These are phyloP conservation scores for Zymoseptoria ardabiliae DNA, from an alignment of 2,329 filamentous ascomycete species.

Conservation along the genomic window DNA sequence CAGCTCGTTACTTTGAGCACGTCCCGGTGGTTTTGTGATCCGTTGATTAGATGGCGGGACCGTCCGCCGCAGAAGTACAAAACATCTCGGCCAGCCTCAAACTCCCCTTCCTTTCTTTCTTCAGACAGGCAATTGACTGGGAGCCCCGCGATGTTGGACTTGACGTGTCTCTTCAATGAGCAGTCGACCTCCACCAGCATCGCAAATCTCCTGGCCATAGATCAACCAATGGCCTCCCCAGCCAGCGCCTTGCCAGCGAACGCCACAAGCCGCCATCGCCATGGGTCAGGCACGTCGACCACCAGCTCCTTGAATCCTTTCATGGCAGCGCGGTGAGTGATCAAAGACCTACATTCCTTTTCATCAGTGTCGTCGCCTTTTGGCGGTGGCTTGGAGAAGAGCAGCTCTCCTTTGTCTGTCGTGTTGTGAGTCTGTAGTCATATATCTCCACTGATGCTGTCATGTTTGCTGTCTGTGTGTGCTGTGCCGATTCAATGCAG, in stretches of 20 bases:
- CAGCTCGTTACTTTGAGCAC: neutral
- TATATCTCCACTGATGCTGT: neutral
- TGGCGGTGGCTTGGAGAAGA: neutral
- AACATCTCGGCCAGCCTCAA: neutral
- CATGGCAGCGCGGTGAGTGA: neutral
- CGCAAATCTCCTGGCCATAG: neutral
- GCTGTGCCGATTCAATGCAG: too few species aligned
- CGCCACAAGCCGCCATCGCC: neutral
- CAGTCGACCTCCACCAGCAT: neutral
- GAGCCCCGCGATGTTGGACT: neutral
- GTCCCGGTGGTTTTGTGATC: neutral
- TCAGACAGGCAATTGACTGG: neutral
- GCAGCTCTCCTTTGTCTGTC: neutral
- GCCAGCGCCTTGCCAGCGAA: neutral
- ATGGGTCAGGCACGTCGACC: neutral
- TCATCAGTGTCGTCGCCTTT: neutral
- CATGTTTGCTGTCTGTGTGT: neutral
- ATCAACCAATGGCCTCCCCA: neutral
- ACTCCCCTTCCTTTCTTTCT: neutral
- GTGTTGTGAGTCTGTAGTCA: neutral
- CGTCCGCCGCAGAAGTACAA: neutral
- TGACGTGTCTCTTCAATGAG: neutral
- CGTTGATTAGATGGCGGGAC: neutral
- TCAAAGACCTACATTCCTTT: neutral
- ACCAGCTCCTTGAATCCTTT: neutral